A percentile compares a stretch with the other conserved stretches of the same genome.
These are phyloP conservation scores for Neopestalotiopsis sp. DNA, from an alignment of 2,329 filamentous ascomycete species.

Conservation along the genomic window DNA sequence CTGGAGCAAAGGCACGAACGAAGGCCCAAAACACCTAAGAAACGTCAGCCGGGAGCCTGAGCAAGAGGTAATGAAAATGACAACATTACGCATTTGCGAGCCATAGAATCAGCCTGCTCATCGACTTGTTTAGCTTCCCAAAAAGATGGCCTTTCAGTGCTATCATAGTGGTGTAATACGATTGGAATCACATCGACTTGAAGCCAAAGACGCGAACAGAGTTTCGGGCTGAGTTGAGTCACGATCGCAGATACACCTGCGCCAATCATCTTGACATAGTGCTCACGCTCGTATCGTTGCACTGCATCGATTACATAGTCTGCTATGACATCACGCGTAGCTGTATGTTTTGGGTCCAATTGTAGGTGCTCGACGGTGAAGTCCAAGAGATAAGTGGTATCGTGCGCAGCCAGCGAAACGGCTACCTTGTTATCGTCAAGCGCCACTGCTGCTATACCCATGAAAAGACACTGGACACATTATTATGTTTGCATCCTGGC, in stretches of 20 bases:
- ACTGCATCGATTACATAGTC: conserved; percentile 65
- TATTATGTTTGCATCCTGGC: neutral
- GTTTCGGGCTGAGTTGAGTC: conserved; percentile 63
- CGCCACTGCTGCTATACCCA: conserved; percentile 65
- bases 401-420: conserved; percentile 73
- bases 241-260: conserved; percentile 70
- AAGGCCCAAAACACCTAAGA: conserved; percentile 73
- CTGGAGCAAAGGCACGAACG: conserved; percentile 70
- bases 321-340: conserved; percentile 54
- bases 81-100: conserved; percentile 77
- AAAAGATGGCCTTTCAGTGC: conserved; percentile 46
- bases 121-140: conserved; percentile 69
- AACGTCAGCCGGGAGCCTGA: conserved; percentile 11
- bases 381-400: conserved; percentile 77
- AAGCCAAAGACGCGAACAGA: conserved; percentile 76
- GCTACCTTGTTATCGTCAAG: conserved; percentile 57
- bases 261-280: conserved; percentile 77
- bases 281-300: conserved; percentile 64
- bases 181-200: conserved; percentile 79
- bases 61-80: conserved; percentile 31
- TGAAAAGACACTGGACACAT: conserved; percentile 59
- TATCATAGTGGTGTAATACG: conserved; percentile 59
- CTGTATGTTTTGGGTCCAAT: conserved; percentile 44
- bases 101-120: conserved; percentile 83
- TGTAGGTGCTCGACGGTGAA: conserved; percentile 68